Percentiles rank a stretch among this genome's conserved stretches.
Evolutionary conservation across 2,329 filamentous ascomycete species (phyloP).

Genomic region (Apiospora saccharicola): DNA sequence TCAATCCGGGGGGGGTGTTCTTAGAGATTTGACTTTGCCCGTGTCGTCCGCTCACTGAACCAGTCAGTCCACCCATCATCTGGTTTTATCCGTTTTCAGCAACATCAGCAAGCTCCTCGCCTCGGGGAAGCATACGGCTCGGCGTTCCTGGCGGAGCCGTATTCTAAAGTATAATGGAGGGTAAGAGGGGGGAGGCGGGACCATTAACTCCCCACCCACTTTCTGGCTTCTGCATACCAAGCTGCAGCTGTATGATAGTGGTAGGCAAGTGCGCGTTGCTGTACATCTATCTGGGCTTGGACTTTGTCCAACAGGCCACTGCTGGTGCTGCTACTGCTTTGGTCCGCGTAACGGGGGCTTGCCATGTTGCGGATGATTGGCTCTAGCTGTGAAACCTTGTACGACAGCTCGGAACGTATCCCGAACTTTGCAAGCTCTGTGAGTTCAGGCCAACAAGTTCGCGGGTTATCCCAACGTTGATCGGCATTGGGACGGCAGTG

Average conservation of each 20-base stretch:
- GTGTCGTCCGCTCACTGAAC: conserved; percentile 9
- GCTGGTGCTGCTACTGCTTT: neutral
- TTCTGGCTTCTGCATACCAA: neutral
- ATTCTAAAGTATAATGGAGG: neutral
- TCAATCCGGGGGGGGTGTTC: neutral
- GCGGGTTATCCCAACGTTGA: conserved; percentile 9
- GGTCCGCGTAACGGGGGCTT: neutral
- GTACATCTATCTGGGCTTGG: neutral
- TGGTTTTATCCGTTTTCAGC: neutral
- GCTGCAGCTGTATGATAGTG: neutral
- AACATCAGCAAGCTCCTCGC: conserved; percentile 6
- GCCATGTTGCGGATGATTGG: neutral
- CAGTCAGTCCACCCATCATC: neutral
- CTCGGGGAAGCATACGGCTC: conserved; percentile 13
- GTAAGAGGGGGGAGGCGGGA: neutral
- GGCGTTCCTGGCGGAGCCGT: conserved; percentile 13
- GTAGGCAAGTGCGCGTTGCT: neutral
- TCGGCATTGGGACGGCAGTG: neutral
- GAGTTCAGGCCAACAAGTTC: conserved; percentile 12
- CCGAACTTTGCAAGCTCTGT: neutral
- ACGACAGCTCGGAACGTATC: neutral
- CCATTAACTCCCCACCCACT: neutral
- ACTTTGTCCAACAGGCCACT: neutral
- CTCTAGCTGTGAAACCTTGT: conserved; percentile 2
- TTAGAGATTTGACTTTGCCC: neutral